These are phyloP conservation scores for Phylloporus arenicola DNA, from an alignment of 768 basidiomycete species.

Conservation along the genomic window DNA sequence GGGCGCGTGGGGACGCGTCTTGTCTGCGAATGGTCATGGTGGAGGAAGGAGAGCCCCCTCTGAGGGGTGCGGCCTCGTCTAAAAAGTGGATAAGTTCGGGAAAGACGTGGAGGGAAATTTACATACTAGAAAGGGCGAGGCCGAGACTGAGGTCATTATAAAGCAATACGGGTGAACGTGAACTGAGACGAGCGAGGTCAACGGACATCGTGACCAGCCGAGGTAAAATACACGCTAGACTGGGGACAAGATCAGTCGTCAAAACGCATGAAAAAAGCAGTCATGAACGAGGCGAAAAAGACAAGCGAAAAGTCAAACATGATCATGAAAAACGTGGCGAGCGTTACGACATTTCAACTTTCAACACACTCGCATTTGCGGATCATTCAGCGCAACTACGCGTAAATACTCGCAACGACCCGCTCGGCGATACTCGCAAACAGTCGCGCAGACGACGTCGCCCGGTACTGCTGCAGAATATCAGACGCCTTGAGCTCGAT, in stretches of 20 bases:
- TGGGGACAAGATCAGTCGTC: constrained; percentile 16
- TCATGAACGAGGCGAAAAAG: constrained; percentile 21
- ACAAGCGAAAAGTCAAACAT: constrained; percentile 15
- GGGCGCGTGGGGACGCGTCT: constrained; percentile 21
- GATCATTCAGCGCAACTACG: constrained; percentile 11
- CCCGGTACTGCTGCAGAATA: constrained; percentile 56
- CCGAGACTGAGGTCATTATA: constrained; percentile 18
- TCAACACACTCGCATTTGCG: background rate
- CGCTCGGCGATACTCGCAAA: constrained; percentile 56
- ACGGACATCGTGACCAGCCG: constrained; percentile 18
- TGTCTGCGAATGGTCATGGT: constrained; percentile 25
- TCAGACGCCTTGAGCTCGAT: constrained; percentile 36
- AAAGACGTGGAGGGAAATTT: constrained; percentile 11
- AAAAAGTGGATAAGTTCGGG: constrained; percentile 30
- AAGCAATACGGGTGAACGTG: constrained; percentile 15
- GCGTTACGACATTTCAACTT: constrained; percentile 23
- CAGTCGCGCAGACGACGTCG: constrained; percentile 63
- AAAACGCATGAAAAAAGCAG: constrained; percentile 29
- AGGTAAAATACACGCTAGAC: constrained; percentile 14
- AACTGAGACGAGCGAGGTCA: constrained; percentile 14
- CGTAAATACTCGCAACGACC: constrained; percentile 31
- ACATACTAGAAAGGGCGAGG: constrained; percentile 17
- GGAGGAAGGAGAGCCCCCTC: constrained; percentile 26
- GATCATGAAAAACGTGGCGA: constrained; percentile 20
- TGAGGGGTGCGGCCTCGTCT: constrained; percentile 13